phyloP scores from a whole-genome alignment of 176 grass and related monocot genomes.

The Aegilops longissima region DNA sequence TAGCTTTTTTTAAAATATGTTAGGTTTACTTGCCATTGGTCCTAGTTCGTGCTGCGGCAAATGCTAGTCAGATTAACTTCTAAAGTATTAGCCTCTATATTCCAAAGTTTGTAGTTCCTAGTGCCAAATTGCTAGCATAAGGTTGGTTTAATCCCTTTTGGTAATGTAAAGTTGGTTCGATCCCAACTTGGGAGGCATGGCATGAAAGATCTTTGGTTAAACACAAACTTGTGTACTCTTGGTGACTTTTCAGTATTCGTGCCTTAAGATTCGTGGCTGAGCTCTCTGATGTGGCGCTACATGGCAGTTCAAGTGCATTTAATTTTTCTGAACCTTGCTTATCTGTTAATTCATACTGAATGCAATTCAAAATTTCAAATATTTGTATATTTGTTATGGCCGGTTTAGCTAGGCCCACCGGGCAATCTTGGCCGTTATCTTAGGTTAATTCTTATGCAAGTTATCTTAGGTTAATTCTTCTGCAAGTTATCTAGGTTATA shows the following conservation, averaged over 20 bases:
- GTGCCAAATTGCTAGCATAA: background rate
- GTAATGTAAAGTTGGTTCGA: background rate
- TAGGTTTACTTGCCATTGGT: conserved; percentile 4
- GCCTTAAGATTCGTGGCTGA: background rate
- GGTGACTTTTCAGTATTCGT: background rate
- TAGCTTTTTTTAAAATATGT: conserved; percentile 4
- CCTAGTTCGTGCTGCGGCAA: background rate
- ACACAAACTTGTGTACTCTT: background rate
- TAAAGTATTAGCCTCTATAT: background rate
- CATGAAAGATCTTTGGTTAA: background rate
- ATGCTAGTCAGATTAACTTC: conserved; percentile 2
- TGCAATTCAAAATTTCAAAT: background rate
- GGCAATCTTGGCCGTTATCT: too few relatives aligned
- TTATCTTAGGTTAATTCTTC: too few relatives aligned
- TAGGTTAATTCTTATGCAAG: too few relatives aligned
- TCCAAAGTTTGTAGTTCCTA: background rate
- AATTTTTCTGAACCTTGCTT: background rate
- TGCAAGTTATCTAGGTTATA: too few relatives aligned
- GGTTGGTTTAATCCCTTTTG: background rate
- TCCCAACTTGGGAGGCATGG: background rate
- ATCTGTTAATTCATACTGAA: background rate
- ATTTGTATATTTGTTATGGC: background rate
- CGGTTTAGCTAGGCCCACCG: too few relatives aligned
- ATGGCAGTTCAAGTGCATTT: background rate
- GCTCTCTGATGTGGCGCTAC: background rate